Conservation (phyloP, 371 early-diverging fungal species). For the Lichtheimia corymbifera region DNA sequence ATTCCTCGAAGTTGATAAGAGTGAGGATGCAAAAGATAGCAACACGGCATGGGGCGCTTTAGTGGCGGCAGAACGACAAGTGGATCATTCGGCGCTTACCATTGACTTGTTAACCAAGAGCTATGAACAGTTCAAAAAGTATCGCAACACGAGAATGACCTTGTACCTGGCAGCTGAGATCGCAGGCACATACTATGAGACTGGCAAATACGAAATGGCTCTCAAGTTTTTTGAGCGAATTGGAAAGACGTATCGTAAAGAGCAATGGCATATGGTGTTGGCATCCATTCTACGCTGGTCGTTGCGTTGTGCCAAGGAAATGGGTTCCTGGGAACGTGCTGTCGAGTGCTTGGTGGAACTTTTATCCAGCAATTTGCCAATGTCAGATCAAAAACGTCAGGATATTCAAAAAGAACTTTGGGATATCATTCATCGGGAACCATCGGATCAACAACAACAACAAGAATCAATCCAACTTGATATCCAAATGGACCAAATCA, state of each 20-base stretch:
- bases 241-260: slow-evolving; percentile 86
- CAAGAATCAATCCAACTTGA: slow-evolving; percentile 32
- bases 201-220: slow-evolving; percentile 83
- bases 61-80: slow-evolving; percentile 40
- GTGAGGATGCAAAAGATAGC: slow-evolving; percentile 1
- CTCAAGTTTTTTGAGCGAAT: slow-evolving; percentile 88
- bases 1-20: slow-evolving; percentile 45
- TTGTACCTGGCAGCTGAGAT: slow-evolving; percentile 86
- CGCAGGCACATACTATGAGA: slow-evolving; percentile 77
- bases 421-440: slow-evolving; percentile 22
- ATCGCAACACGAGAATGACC: slow-evolving; percentile 77
- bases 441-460: neutral
- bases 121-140: slow-evolving; percentile 84
- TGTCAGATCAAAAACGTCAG: slow-evolving; percentile 42
- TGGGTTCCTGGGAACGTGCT: slow-evolving; percentile 62
- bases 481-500: slow-evolving; percentile 74
- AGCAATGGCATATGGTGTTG: slow-evolving; percentile 76
- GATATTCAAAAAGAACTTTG: slow-evolving; percentile 53
- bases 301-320: slow-evolving; percentile 71
- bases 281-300: slow-evolving; percentile 69
- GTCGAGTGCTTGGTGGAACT: slow-evolving; percentile 77
- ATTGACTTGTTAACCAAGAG: slow-evolving; percentile 85
- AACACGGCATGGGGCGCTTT: slow-evolving; percentile 9
- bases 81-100: slow-evolving; percentile 69
- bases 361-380: slow-evolving; percentile 48